These are phyloP conservation scores for Candida smagusa DNA, from an alignment of 1,139 yeast genomes.

Conservation along the genomic window DNA sequence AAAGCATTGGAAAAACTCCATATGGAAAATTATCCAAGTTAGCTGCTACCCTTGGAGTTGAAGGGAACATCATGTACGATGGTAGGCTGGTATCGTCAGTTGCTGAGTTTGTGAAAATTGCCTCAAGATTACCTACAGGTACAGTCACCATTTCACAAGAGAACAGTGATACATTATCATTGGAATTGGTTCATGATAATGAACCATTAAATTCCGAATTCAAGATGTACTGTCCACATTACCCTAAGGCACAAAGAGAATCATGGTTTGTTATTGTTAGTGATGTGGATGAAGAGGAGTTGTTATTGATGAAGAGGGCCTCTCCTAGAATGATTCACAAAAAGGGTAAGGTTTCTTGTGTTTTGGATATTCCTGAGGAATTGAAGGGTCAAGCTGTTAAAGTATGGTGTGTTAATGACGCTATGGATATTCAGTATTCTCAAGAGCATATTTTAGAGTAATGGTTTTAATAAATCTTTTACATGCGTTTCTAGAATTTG, in stretches of 20 bases:
- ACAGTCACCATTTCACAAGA: constrained; percentile 32
- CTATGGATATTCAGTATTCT: constrained; percentile 50
- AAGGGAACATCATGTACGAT: constrained; percentile 19
- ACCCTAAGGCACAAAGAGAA: constrained; percentile 90
- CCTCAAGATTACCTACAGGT: constrained; percentile 50
- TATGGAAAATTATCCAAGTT: constrained; percentile 25
- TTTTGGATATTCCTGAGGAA: constrained; percentile 49
- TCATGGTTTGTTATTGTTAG: constrained; percentile 83
- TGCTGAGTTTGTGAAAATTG: constrained; percentile 41
- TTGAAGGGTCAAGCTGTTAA: constrained; percentile 43
- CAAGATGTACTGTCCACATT: constrained; percentile 71
- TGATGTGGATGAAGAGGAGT: constrained; percentile 43
- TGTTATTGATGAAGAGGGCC: constrained; percentile 63
- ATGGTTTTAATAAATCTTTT: too few species aligned
- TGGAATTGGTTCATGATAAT: constrained; percentile 54
- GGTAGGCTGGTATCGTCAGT: constrained; percentile 21
- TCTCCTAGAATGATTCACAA: constrained; percentile 52
- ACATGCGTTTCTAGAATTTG: too few species aligned
- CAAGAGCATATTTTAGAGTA: constrained; percentile 5
- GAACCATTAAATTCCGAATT: constrained; percentile 55
- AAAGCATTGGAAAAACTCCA: constrained; percentile 21
- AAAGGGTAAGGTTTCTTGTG: constrained; percentile 40
- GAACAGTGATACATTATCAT: constrained; percentile 29
- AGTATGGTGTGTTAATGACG: constrained; percentile 62
- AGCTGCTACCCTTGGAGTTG: constrained; percentile 36